phyloP scores from a whole-genome alignment of 805 yeast species.

The Nakazawaea wickerhamii region DNA sequence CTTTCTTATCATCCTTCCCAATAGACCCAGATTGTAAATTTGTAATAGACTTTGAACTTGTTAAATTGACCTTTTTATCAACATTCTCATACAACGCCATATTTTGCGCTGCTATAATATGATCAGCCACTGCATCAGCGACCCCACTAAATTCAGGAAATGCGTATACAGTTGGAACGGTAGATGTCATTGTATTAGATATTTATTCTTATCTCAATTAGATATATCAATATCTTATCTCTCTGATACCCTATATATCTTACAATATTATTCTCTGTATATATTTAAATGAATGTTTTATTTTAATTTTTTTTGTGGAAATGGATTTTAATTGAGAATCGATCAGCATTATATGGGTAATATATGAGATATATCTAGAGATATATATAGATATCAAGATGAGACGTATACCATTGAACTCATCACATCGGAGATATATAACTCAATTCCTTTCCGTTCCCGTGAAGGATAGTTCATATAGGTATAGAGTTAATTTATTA shows the following conservation, averaged over 20 bases:
- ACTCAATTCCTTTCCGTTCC: conserved; percentile 26
- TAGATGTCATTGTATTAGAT: conserved; percentile 62
- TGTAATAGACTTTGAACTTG: conserved; percentile 16
- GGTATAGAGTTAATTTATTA: conserved; percentile 47
- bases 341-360: neutral
- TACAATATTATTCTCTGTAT: neutral
- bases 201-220: no score
- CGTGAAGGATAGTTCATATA: conserved; percentile 19
- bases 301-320: neutral
- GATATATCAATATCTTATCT: no score
- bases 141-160: conserved; percentile 87
- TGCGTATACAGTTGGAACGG: conserved; percentile 90
- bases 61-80: conserved; percentile 18
- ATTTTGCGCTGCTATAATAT: conserved; percentile 85
- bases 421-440: conserved; percentile 11
- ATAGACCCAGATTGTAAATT: conserved; percentile 10
- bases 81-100: conserved; percentile 41
- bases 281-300: neutral
- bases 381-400: neutral
- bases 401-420: neutral
- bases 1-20: conserved; percentile 9
- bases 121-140: conserved; percentile 96
- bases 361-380: neutral
- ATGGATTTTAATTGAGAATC: neutral
- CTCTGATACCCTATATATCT: neutral